These are phyloP conservation scores for Colletotrichum karsti DNA, from an alignment of 2,329 filamentous ascomycete species.

Conservation along the genomic window DNA sequence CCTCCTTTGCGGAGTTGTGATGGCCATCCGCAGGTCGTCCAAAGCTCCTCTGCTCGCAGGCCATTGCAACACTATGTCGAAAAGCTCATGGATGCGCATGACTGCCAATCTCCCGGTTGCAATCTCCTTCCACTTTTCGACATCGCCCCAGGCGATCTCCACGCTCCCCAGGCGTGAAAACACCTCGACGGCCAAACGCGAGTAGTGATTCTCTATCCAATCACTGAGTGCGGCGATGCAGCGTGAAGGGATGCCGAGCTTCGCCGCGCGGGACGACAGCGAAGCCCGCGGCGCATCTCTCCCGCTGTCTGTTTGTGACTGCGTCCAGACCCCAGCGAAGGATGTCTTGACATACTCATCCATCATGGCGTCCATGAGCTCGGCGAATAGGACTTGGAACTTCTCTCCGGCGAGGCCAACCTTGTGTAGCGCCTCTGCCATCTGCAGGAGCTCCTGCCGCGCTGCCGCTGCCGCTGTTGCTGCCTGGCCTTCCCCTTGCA, in stretches of 20 bases:
- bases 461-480: conserved; percentile 40
- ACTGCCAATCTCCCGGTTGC: conserved; percentile 74
- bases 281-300: conserved; percentile 34
- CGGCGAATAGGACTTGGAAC: conserved; percentile 76
- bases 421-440: conserved; percentile 67
- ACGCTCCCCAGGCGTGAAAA: conserved; percentile 55
- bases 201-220: conserved; percentile 76
- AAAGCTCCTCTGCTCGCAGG: conserved; percentile 76
- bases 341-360: conserved; percentile 67
- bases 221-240: conserved; percentile 67
- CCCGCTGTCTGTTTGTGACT: conserved; percentile 34
- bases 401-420: conserved; percentile 75
- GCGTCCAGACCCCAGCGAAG: conserved; percentile 70
- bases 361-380: conserved; percentile 74
- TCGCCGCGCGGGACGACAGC: conserved; percentile 31
- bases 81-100: conserved; percentile 75
- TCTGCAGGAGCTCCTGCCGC: conserved; percentile 59
- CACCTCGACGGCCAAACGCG: conserved; percentile 70
- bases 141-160: conserved; percentile 60
- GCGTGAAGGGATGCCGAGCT: conserved; percentile 50
- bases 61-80: conserved; percentile 83
- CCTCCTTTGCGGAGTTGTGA: conserved; percentile 74
- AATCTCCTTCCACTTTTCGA: conserved; percentile 76
- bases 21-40: conserved; percentile 76
- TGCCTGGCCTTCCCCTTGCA: conserved; percentile 36